Percentiles rank a stretch among this genome's conserved stretches.
Evolutionary conservation across 2,329 filamentous ascomycete genomes (phyloP).

Genomic region (Coniochaeta prunicola): DNA sequence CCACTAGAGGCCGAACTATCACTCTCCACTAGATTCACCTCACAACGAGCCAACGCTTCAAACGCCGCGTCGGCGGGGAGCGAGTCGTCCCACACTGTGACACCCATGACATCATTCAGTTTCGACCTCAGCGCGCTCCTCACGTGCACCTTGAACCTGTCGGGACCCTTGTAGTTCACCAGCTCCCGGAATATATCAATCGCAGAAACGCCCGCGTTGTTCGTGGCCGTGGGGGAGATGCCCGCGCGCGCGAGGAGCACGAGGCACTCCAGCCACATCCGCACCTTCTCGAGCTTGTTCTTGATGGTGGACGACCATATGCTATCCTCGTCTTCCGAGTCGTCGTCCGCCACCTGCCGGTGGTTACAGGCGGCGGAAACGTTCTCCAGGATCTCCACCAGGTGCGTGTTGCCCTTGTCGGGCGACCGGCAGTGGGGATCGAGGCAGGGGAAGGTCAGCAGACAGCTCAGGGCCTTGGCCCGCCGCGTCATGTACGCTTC

Average conservation of each 20-base stretch:
- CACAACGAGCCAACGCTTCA: background rate
- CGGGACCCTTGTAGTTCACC: conserved; percentile 3
- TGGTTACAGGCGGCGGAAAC: conserved; percentile 1
- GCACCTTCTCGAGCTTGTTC: background rate
- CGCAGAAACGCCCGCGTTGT: conserved; percentile 4
- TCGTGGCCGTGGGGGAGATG: conserved; percentile 1
- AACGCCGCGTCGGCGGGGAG: background rate
- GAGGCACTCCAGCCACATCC: conserved; percentile 6
- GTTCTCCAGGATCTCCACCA: background rate
- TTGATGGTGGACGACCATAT: background rate
- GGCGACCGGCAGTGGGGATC: conserved; percentile 1
- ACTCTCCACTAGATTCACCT: background rate
- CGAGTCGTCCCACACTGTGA: background rate
- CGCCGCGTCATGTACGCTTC: conserved; percentile 3
- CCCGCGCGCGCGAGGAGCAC: conserved; percentile 2
- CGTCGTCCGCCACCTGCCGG: background rate
- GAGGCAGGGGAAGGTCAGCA: background rate
- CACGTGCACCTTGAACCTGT: conserved; percentile 5
- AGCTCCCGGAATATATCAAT: conserved; percentile 5
- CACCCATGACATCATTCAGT: background rate
- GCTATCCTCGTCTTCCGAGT: background rate
- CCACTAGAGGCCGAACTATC: background rate
- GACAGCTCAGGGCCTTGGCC: background rate
- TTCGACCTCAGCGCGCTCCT: background rate
- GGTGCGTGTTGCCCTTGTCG: background rate